These are phyloP conservation scores for Aaosphaeria arxii DNA, from an alignment of 2,329 filamentous ascomycete species.

Conservation along the genomic window DNA sequence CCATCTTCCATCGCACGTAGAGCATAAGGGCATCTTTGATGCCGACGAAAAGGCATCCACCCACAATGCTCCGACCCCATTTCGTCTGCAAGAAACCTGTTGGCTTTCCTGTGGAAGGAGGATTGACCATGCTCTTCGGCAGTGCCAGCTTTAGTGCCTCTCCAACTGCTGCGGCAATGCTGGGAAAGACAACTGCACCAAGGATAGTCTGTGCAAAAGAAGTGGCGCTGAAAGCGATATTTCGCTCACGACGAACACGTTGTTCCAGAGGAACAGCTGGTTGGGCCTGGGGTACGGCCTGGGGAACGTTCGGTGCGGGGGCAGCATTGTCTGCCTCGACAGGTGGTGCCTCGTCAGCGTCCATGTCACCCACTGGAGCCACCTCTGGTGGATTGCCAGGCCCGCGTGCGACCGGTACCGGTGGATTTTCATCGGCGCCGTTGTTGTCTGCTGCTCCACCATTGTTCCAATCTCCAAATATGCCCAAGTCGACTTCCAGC, in stretches of 20 bases:
- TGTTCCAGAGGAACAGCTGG: constrained; percentile 8
- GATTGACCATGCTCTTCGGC: constrained; percentile 64
- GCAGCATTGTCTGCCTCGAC: constrained; percentile 7
- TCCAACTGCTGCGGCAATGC: constrained; percentile 75
- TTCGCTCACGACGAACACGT: constrained; percentile 42
- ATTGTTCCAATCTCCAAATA: constrained; percentile 47
- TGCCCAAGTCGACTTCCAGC: constrained; percentile 33
- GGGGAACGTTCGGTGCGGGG: constrained; percentile 22
- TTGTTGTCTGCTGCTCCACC: constrained; percentile 33
- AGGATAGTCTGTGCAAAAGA: constrained; percentile 60
- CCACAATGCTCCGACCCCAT: constrained; percentile 86
- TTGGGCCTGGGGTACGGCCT: neutral
- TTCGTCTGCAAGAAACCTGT: constrained; percentile 73
- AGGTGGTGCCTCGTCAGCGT: constrained; percentile 14
- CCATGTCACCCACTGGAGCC: constrained; percentile 18
- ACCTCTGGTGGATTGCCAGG: constrained; percentile 29
- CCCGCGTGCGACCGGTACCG: constrained; percentile 21
- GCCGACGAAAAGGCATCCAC: constrained; percentile 84
- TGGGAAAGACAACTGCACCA: constrained; percentile 75
- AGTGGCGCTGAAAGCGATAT: constrained; percentile 52
- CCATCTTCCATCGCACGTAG: constrained; percentile 55
- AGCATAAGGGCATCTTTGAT: constrained; percentile 67
- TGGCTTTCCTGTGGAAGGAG: constrained; percentile 38
- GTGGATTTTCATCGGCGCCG: constrained; percentile 35
- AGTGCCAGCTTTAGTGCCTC: constrained; percentile 67